Base-by-base conservation (phyloP, 306 rosid genomes). In the Acacia acuminata region DNA sequence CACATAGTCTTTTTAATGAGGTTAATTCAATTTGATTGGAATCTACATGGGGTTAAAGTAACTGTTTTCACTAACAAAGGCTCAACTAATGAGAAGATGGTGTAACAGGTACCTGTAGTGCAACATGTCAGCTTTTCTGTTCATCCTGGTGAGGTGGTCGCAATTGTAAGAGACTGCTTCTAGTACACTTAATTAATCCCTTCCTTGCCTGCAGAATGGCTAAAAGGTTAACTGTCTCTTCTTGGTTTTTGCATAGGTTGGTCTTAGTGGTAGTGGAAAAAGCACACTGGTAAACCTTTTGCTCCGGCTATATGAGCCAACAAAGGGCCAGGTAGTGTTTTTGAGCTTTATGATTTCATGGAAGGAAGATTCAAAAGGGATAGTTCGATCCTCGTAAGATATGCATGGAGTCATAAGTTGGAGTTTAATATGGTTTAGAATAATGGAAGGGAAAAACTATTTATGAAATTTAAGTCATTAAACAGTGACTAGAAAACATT, bases 261-360 rank as follows among this genome's bases (percentile, higher is more conserved):
- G 99, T 60, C 98, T 93, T 79, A 96, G 99, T 86, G 98, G 98
- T 44, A 96, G 99, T 73, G 99, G 99, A 44, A 96, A 96, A 88
- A 96, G 98, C 91, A 96, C 99, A 44, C 81, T 96, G 58, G 99
- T 96, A 87, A 96, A 92, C 85, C 97, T 96, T 51, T 89, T 96
- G 88, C 99, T 96, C 63, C 98, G 94, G 66, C 92, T 96, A 51
- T 93, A 96, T 73, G 99, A 96, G 88, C 99, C 99, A 77, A 89
- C 96, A 77, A 84, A 84, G 86, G 98, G 99, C 71, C 96, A 93
- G 99, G 99, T 96, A 89, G 82, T 68, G 66, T 79, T 65, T 65
- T 74, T 80, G 74, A 74, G 42, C 64, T 82, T 81, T 71, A 25
- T 61, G 56, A 51, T 27, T 22, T 8, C 68, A 70, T 25, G 24